Evolutionary conservation across 2,329 filamentous ascomycete genomes (phyloP), one percentile per base, ranked within the genome.

Genomic region (Nothophoma quercina): DNA sequence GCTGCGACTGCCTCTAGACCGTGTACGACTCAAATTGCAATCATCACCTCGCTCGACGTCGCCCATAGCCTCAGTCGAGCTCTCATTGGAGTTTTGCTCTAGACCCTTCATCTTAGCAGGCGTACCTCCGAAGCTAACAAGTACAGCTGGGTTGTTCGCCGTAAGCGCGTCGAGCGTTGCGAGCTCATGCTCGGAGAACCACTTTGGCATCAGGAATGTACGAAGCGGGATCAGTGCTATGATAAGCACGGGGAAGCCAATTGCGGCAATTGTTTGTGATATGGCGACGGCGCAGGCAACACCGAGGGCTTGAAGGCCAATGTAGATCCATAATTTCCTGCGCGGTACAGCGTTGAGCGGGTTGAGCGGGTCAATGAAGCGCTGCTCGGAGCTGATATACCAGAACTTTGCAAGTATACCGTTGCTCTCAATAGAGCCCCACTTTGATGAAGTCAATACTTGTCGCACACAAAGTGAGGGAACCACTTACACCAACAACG

Each of bases 191-290:
- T 73, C 66, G 0, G 70, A 72, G 61, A 85, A 84, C 71, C 80
- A 79, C 21, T 70, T 70, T 1, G 82, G 81, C 54, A 84, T 68
- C 0, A 80, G 39, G 28, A 76, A 69, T 55, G 76, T 80, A n/a
- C 81, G 74, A 2, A 84, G 58, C 1, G 82, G 82, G n/a, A 85
- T 83, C 4, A 85, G 68, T 2, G 78, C 74, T 34, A 80, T 78
- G 56, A 85, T 83, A 34, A 85, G 71, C 15, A 85, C 75, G 0
- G 83, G 83, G 57, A 85, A 85, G 0, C 81, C 79, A 23, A 85
- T 82, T 0, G 82, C 83, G 1, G 79, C 83, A 10, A 85, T 79
- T 0, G 82, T 85, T 61, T 85, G 81, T 0, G 81, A 83, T 38
- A 85, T 80, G 1, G 80, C 82, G 2, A 85, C 80, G 26, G 77